Base-by-base conservation (phyloP, 257 asterid species). In the Penstemon eatonii region DNA sequence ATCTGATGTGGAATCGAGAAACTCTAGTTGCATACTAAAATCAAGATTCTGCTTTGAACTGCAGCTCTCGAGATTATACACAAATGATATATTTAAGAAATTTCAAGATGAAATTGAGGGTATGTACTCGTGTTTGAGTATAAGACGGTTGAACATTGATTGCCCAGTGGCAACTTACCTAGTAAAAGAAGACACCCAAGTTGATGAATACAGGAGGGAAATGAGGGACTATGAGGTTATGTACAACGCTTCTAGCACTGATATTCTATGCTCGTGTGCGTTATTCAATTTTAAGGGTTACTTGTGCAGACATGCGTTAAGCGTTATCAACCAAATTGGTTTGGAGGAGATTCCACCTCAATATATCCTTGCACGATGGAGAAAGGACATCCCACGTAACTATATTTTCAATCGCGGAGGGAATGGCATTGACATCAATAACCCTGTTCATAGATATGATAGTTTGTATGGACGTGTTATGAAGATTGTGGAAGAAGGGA, bases 321-420 rank as follows among this genome's bases (percentile, higher is more conserved):
- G 82, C 73, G 85, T 86, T 39, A 59, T 86, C 49, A 86, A 73
- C 82, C 84, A 73, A 66, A 64, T 76, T 4, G 76, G 83, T n/a
- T 56, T 75, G 50, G 86, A 84, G 47, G 90, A 84, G 79, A 82
- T 77, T 59, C 90, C 93, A n/a, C 55, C 86, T n/a, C 90, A 75
- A 5, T 86, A 84, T 69, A 75, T 84, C 44, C 93, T 86, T 54
- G 59, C 81, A 11, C 75, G 85, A 52, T 86, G 93, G 93, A 79
- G 90, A 65, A 84, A 80, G 77, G 90, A 84, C 70, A 60, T 78
- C 8, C 8, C 47, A 11, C 86, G 79, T 6, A 67, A 67, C 56
- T 84, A 80, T 58, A 56, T 54, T 49, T 70, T 76, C 42, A 71
- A 75, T 56, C 58, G 76, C 5, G 70, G 84, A 25, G 54, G 56